Conservation (phyloP, 805 yeast genomes). For the Alloascoidea hylecoeti region DNA sequence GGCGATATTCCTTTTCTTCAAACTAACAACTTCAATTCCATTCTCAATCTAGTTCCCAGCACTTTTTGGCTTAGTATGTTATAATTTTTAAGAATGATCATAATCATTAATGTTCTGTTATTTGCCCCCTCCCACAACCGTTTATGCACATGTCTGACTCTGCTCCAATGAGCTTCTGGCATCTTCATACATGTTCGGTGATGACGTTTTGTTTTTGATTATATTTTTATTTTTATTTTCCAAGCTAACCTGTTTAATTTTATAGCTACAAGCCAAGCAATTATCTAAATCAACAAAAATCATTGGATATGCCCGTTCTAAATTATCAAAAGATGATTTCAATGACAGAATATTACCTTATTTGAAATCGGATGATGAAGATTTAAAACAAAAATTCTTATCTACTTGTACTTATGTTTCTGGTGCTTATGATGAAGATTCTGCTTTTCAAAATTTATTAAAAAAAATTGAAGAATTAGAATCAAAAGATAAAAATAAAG, state of each 20-base stretch:
- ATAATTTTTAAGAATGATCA: too few relatives aligned
- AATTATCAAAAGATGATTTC: slow-evolving; percentile 52
- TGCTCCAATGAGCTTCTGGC: background rate
- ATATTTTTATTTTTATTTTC: too few relatives aligned
- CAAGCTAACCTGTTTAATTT: slow-evolving; percentile 2
- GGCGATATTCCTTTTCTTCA: background rate
- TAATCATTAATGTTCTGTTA: slow-evolving; percentile 22
- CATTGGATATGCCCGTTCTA: slow-evolving; percentile 86
- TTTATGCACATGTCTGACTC: slow-evolving; percentile 36
- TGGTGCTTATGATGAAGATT: slow-evolving; percentile 71
- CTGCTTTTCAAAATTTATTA: slow-evolving; percentile 53
- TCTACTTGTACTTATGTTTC: slow-evolving; percentile 49
- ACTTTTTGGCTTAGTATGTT: slow-evolving; percentile 22
- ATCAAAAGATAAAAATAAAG: slow-evolving; percentile 22
- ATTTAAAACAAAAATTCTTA: slow-evolving; percentile 34
- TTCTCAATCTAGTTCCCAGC: slow-evolving; percentile 22
- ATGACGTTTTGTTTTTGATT: background rate
- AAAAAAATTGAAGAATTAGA: slow-evolving; percentile 47
- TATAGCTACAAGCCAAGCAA: slow-evolving; percentile 47
- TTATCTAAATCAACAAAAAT: slow-evolving; percentile 59
- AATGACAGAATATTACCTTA: slow-evolving; percentile 48
- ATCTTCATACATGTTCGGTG: slow-evolving; percentile 3
- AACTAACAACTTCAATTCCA: background rate
- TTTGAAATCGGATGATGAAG: slow-evolving; percentile 40
- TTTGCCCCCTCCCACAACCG: slow-evolving; percentile 38